These are phyloP conservation scores for Tetrapisispora fleetii DNA, from an alignment of 805 yeast genomes.

Conservation along the genomic window DNA sequence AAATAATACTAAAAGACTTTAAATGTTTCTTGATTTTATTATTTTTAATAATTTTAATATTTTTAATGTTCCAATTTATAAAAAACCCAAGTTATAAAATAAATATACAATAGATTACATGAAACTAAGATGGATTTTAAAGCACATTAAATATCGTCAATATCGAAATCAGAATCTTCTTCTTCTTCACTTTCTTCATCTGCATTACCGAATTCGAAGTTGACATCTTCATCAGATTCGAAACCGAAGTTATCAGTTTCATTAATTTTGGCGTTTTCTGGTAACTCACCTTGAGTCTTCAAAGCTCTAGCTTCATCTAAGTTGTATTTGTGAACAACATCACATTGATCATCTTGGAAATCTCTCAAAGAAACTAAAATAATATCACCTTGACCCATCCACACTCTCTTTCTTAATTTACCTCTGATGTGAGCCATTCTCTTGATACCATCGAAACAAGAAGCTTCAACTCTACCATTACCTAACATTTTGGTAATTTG, in stretches of 20 bases:
- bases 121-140: not conserved
- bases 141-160: conserved; percentile 72
- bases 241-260: conserved; percentile 96
- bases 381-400: conserved; percentile 99
- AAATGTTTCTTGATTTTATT: not conserved
- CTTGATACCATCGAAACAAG: conserved; percentile 87
- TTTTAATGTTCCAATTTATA: conserved; percentile 1
- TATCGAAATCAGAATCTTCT: conserved; percentile 57
- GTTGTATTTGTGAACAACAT: conserved; percentile 91
- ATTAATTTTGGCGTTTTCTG: conserved; percentile 93
- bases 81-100: conserved; percentile 1
- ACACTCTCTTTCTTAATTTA: conserved; percentile 96
- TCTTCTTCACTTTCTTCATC: conserved; percentile 71
- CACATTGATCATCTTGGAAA: conserved; percentile 97
- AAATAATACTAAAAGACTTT: not conserved
- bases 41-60: conserved; percentile 2
- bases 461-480: conserved; percentile 91
- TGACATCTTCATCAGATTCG: conserved; percentile 94
- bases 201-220: conserved; percentile 95
- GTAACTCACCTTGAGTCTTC: conserved; percentile 92
- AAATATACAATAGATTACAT: conserved; percentile 1
- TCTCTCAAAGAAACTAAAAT: conserved; percentile 93
- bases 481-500: conserved; percentile 98
- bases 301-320: conserved; percentile 97
- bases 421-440: conserved; percentile 99